Percentiles rank a stretch among this genome's conserved stretches.
Conservation (phyloP, 2,329 filamentous ascomycete genomes). For the Phoma herbarum region DNA sequence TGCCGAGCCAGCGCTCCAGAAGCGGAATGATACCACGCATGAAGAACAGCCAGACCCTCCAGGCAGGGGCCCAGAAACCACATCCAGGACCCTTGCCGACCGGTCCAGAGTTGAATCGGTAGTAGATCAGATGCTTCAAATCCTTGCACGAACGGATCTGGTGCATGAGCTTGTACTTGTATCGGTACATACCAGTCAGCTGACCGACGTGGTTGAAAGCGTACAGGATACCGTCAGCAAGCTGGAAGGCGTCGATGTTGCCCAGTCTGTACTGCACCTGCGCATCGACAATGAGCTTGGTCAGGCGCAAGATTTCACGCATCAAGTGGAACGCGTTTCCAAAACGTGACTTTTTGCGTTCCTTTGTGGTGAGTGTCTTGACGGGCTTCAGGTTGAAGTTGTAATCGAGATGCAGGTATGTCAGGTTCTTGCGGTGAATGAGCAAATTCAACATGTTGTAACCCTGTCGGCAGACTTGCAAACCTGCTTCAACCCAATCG, state of each 20-base stretch:
- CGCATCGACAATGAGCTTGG: conserved; percentile 97
- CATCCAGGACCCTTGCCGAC: conserved; percentile 98
- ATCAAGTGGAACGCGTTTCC: conserved; percentile 99
- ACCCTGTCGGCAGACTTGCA: conserved; percentile 96
- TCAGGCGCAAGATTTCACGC: conserved; percentile 94
- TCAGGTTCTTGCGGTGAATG: conserved; percentile 98
- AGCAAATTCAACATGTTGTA: conserved; percentile 99
- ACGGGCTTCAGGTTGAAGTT: conserved; percentile 99
- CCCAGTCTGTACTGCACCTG: conserved; percentile 97
- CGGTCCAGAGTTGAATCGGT: conserved; percentile 95
- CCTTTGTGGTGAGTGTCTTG: conserved; percentile 97
- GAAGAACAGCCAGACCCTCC: conserved; percentile 99
- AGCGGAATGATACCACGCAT: conserved; percentile 98
- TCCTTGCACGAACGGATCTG: conserved; percentile 99
- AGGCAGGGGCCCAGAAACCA: conserved; percentile 98
- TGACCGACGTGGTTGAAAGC: conserved; percentile 99
- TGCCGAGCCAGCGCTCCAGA: conserved; percentile 96
- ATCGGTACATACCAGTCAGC: conserved; percentile 98
- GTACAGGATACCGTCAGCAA: conserved; percentile 98
- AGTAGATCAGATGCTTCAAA: conserved; percentile 98
- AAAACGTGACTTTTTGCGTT: conserved; percentile 98
- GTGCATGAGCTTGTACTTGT: conserved; percentile 99
- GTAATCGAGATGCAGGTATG: conserved; percentile 97
- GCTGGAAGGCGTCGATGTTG: conserved; percentile 98
- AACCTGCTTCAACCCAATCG: conserved; percentile 97